A percentile compares a stretch with the other conserved stretches of the same genome.
Conservation (phyloP, 768 basidiomycete genomes). For the Fomitopsis serialis region DNA sequence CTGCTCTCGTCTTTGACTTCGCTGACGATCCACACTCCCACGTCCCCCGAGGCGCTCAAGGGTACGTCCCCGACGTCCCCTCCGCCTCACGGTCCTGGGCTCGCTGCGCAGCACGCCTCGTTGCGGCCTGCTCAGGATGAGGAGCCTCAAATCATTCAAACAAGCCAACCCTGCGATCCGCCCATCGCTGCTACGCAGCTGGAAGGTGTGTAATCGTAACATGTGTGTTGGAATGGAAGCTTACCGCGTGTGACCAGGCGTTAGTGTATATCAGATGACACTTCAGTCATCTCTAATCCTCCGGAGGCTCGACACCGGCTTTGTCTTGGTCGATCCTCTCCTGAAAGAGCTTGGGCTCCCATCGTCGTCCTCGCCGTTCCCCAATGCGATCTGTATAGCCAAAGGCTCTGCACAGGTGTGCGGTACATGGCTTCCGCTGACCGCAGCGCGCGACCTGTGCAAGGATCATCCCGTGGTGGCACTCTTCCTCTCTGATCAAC, state of each 20-base stretch:
- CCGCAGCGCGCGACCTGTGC: constrained; percentile 46
- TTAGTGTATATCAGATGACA: constrained; percentile 69
- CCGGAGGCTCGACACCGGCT: constrained; percentile 75
- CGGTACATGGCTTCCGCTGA: constrained; percentile 70
- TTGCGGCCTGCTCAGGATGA: constrained; percentile 6
- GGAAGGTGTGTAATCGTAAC: constrained; percentile 47
- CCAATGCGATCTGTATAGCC: constrained; percentile 42
- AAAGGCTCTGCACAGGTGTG: constrained; percentile 48
- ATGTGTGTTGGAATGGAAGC: neutral
- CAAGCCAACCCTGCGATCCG: constrained; percentile 58
- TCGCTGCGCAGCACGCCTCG: neutral
- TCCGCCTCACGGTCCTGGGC: neutral
- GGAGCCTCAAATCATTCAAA: constrained; percentile 51
- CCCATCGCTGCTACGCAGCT: constrained; percentile 62
- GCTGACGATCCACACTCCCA: neutral
- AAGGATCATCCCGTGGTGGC: constrained; percentile 44
- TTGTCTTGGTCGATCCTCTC: constrained; percentile 66
- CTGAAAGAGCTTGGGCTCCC: constrained; percentile 36
- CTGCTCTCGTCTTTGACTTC: constrained; percentile 10
- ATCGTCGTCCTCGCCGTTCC: constrained; percentile 26
- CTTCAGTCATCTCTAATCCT: constrained; percentile 52
- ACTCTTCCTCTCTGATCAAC: constrained; percentile 56
- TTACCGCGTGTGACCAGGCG: constrained; percentile 36
- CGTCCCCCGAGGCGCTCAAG: neutral
- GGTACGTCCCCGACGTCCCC: neutral